Base-by-base conservation (phyloP, 306 rosid genomes). In the Casuarina cunninghamiana region DNA sequence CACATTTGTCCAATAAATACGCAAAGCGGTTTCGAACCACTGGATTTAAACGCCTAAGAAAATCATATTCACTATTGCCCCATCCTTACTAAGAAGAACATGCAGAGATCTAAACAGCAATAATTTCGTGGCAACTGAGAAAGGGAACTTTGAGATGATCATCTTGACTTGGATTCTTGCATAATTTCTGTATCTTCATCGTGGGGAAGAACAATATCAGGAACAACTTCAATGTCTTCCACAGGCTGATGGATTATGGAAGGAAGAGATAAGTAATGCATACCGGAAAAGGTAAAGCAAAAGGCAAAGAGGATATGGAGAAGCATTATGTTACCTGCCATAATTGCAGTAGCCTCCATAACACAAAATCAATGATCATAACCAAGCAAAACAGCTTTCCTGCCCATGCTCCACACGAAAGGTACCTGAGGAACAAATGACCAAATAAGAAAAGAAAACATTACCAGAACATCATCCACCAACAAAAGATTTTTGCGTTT, bases 301-400 rank as follows among this genome's bases (percentile, higher is more conserved):
- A 74, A 75, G 49, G 19, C 19, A 38, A 61, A 78, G 67, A 35
- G 48, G 55, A 44, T n/a, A 55, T 2, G 55, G 51, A 84, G 54
- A 75, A 84, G 72, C 38, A 61, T 8, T 11, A 62, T 26, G 73
- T 46, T 83, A 94, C 93, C 92, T 90, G 89, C 90, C 87, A 92
- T 26, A 84, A 46, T 83, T 94, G 88, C 89, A 92, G 72, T 67
- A 90, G 81, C 77, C 79, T 87, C 97, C 96, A 91, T 19, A 94
- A 75, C 81, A 92, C 62, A 84, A 86, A 94, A 70, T 91, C 97
- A 58, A 94, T 86, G 48, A 90, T 80, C 98, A 94, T 90, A 71
- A 88, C 96, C 86, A 94, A 83, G 88, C 94, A 90, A 85, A 91
- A 92, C 71, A 92, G 88, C 85, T 94, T 92, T 73, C 97, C 97